Base-by-base conservation (phyloP, 2,329 filamentous ascomycete genomes). In the Clonostachys rosea region DNA sequence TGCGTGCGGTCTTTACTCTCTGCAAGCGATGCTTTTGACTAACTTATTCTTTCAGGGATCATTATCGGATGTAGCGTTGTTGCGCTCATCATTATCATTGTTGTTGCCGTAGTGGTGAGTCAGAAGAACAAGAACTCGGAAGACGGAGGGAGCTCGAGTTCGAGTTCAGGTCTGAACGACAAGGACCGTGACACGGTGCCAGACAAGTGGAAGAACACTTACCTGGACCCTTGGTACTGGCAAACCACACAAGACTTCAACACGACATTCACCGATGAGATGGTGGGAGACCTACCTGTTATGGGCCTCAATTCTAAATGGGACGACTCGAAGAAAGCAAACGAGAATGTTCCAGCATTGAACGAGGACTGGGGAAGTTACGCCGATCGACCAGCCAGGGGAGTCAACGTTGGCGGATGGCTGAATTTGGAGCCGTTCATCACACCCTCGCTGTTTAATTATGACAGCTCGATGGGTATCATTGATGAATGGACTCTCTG, bases 321-420 rank as follows among this genome's bases (percentile, higher is more conserved):
- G 89, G 87, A 97, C 62, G 91, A 99, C 66, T 87, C 85, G 20
- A 74, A 80, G 3, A 74, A 76, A 53, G 84, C 91, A 12, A 97
- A 97, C 62, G 74, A 81, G 16, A 83, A 90, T 34, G 90, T 95
- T 0, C 88, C 91, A 1, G 74, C 89, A 2, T 74, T 99, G 7
- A 79, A 89, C 54, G 75, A 91, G 50, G 59, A 75, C 2, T 96
- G 92, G 79, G 83, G 83, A 7, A 72, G 85, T 3, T 99, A 97
- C 57, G 80, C 83, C 3, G 82, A 80, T 18, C 83, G 76, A 47
- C 91, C 91, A 3, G 90, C 95, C 20, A 83, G 92, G 7, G 94
- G 94, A 1, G 89, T 97, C 35, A 97, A 96, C 58, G 64, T 97
- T 2, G 94, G 94, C 44, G 94, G 94, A 12, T 99, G 94, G 94